These are phyloP conservation scores for Phytophthora nicotianae DNA, from an alignment of 352 stramenopile species.

Conservation along the genomic window DNA sequence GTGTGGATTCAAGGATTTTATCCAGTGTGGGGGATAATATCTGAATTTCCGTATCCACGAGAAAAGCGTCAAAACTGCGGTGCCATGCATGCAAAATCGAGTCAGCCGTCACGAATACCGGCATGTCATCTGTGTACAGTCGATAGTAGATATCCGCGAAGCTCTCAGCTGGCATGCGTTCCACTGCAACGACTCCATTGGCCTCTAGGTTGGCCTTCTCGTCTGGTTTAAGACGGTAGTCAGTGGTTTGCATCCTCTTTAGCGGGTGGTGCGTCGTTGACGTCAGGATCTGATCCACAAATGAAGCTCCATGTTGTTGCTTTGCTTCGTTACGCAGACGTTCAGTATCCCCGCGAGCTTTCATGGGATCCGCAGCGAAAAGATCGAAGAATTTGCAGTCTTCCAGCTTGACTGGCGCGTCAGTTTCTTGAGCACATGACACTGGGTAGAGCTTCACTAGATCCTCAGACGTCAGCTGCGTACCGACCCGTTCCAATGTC, in stretches of 20 bases:
- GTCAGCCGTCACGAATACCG: constrained; percentile 38
- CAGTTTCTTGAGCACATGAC: not conserved
- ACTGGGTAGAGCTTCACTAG: constrained; percentile 9
- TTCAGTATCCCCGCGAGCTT: not conserved
- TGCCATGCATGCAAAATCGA: constrained; percentile 48
- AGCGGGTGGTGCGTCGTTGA: not conserved
- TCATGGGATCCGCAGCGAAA: constrained; percentile 6
- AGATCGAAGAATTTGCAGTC: constrained; percentile 24
- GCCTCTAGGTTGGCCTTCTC: constrained; percentile 22
- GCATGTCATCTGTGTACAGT: constrained; percentile 40
- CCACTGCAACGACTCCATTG: constrained; percentile 24
- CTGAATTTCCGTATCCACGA: constrained; percentile 12
- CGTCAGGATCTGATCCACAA: constrained; percentile 8
- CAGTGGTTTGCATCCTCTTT: not conserved
- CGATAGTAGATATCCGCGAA: constrained; percentile 40
- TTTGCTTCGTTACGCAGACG: constrained; percentile 4
- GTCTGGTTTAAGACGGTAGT: not conserved
- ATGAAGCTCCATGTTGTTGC: constrained; percentile 1
- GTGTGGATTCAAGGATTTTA: not conserved
- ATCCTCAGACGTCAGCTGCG: constrained; percentile 5
- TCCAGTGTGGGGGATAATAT: not conserved
- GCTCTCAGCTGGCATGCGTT: constrained; percentile 25
- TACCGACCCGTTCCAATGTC: constrained; percentile 2
- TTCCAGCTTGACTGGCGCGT: constrained; percentile 1
- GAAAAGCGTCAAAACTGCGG: constrained; percentile 41